These are phyloP conservation scores for Talaromyces piceae DNA, from an alignment of 2,329 filamentous ascomycete species.

Conservation along the genomic window DNA sequence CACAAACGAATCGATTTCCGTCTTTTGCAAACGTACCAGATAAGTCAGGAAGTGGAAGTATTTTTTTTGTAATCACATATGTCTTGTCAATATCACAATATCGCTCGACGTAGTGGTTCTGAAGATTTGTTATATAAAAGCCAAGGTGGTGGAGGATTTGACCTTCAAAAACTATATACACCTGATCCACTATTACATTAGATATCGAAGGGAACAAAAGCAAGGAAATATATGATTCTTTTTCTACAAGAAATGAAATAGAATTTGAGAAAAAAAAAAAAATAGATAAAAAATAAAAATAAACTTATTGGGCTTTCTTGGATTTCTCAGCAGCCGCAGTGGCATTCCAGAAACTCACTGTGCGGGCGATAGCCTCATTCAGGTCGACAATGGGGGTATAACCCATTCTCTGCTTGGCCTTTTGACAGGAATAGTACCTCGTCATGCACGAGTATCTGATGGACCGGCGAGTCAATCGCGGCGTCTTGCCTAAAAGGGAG, in stretches of 20 bases:
- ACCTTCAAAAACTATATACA: too few species aligned
- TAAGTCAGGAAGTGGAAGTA: too few species aligned
- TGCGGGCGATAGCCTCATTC: slow-evolving; percentile 40
- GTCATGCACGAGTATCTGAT: slow-evolving; percentile 44
- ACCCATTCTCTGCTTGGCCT: slow-evolving; percentile 39
- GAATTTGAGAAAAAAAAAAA: background rate
- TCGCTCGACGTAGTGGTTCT: too few species aligned
- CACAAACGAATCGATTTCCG: background rate
- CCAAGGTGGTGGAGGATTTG: too few species aligned
- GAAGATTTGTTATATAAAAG: too few species aligned
- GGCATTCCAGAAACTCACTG: slow-evolving; percentile 36
- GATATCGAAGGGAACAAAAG: too few species aligned
- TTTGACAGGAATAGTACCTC: slow-evolving; percentile 41
- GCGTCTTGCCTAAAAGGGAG: slow-evolving; percentile 38
- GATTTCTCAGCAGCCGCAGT: slow-evolving; percentile 21
- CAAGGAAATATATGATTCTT: too few species aligned
- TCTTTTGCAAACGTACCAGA: background rate
- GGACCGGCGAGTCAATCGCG: slow-evolving; percentile 37
- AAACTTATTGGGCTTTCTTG: slow-evolving; percentile 34
- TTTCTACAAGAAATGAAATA: background rate
- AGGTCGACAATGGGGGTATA: slow-evolving; percentile 39
- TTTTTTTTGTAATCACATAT: too few species aligned
- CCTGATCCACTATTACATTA: too few species aligned
- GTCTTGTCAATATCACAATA: too few species aligned
- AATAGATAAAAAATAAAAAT: background rate